These are phyloP conservation scores for Sphagnum tenellum DNA, from an alignment of 225 moss, liverwort and hornwort genomes.

Conservation along the genomic window DNA sequence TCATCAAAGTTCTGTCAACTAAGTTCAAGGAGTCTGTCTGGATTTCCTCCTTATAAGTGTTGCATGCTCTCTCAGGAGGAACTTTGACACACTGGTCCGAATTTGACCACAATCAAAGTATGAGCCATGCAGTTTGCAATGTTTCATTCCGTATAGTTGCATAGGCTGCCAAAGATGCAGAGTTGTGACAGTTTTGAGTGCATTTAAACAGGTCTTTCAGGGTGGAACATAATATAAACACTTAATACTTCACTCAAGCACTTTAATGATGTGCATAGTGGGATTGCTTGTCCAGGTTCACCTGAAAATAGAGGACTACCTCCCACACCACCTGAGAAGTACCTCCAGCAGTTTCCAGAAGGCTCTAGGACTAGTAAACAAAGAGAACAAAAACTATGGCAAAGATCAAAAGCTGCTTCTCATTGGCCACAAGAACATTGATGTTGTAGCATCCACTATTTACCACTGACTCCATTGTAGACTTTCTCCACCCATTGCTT, in stretches of 20 bases:
- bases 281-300: constrained; percentile 7
- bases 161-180: background rate
- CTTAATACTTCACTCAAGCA: too few species aligned
- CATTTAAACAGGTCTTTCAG: background rate
- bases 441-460: background rate
- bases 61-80: too few species aligned
- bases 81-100: too few species aligned
- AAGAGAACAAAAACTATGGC: constrained; percentile 27
- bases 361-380: constrained; percentile 39
- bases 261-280: background rate
- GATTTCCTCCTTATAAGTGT: too few species aligned
- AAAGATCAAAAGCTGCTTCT: constrained; percentile 31
- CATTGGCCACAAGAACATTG: constrained; percentile 37
- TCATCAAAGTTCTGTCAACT: too few species aligned
- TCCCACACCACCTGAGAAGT: constrained; percentile 46
- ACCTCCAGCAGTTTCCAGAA: constrained; percentile 24
- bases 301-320: constrained; percentile 47
- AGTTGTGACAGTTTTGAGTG: background rate
- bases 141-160: too few species aligned
- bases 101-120: too few species aligned
- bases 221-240: too few species aligned
- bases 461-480: too few species aligned
- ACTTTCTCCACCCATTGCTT: too few species aligned
- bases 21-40: too few species aligned
- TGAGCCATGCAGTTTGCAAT: too few species aligned